Percentiles rank a stretch among this genome's conserved stretches.
phyloP scores from a whole-genome alignment of 2,329 filamentous ascomycete species.

The Tolypocladium nubicola region DNA sequence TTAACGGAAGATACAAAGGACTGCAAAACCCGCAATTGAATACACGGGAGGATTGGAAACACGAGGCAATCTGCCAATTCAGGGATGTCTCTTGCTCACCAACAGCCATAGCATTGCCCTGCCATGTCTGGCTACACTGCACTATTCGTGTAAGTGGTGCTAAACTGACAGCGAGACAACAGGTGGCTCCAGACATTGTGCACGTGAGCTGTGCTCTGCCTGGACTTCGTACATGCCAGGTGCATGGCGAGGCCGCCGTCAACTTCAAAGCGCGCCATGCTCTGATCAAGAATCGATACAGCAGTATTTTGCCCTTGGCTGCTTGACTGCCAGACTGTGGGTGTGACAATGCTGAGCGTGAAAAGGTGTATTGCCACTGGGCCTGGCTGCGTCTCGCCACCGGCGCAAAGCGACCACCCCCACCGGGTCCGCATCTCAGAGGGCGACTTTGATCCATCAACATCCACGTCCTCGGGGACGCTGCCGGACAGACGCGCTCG shows the following conservation, averaged over 20 bases:
- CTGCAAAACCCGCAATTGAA: too few species aligned
- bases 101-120: too few species aligned
- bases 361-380: not conserved
- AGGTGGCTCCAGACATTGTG: not conserved
- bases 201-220: not conserved
- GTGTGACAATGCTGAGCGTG: not conserved
- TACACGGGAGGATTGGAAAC: too few species aligned
- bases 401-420: not conserved
- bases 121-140: too few species aligned
- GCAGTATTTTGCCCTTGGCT: not conserved
- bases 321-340: not conserved
- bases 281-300: not conserved
- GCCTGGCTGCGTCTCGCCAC: not conserved
- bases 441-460: not conserved
- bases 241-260: too few species aligned
- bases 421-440: not conserved
- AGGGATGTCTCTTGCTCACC: too few species aligned
- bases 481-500: not conserved
- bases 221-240: not conserved
- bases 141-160: too few species aligned
- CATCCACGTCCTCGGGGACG: not conserved
- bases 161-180: too few species aligned
- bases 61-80: too few species aligned
- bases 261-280: not conserved
- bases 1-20: not conserved